phyloP scores from a whole-genome alignment of 2,329 filamentous ascomycete genomes.

The Aspergillus sclerotialis region DNA sequence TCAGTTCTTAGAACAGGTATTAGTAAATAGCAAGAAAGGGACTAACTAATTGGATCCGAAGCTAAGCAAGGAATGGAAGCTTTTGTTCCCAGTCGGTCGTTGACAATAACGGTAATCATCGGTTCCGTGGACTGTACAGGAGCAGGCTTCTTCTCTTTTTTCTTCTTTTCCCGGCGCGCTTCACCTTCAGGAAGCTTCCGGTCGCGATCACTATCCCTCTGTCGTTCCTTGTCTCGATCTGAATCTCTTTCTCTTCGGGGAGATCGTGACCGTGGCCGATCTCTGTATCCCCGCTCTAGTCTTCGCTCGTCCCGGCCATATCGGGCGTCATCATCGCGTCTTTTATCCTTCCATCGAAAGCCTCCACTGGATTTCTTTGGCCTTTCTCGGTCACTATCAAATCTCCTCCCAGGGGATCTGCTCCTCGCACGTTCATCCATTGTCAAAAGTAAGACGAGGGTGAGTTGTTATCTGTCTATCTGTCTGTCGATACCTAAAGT shows the following conservation, averaged over 20 bases:
- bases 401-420: constrained; percentile 34
- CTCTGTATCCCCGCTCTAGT: constrained; percentile 48
- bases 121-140: constrained; percentile 52
- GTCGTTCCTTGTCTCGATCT: constrained; percentile 16
- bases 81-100: constrained; percentile 94
- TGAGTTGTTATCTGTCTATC: constrained; percentile 13
- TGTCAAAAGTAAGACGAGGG: constrained; percentile 9
- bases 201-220: constrained; percentile 11
- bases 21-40: constrained; percentile 1
- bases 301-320: constrained; percentile 38
- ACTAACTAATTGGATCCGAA: constrained; percentile 65
- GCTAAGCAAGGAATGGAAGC: constrained; percentile 84
- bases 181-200: constrained; percentile 21
- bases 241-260: constrained; percentile 33
- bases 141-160: constrained; percentile 33
- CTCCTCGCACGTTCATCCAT: constrained; percentile 35
- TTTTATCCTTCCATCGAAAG: constrained; percentile 45
- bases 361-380: constrained; percentile 36
- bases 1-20: constrained; percentile 4
- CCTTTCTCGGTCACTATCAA: constrained; percentile 27
- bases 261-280: constrained; percentile 24
- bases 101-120: constrained; percentile 91
- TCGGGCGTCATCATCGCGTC: constrained; percentile 41
- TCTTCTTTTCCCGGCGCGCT: constrained; percentile 31
- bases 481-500: constrained; percentile 11